Evolutionary conservation across 2,329 filamentous ascomycete species (phyloP), one percentile per base, ranked within the genome.

Genomic region (Colletotrichum agaves): DNA sequence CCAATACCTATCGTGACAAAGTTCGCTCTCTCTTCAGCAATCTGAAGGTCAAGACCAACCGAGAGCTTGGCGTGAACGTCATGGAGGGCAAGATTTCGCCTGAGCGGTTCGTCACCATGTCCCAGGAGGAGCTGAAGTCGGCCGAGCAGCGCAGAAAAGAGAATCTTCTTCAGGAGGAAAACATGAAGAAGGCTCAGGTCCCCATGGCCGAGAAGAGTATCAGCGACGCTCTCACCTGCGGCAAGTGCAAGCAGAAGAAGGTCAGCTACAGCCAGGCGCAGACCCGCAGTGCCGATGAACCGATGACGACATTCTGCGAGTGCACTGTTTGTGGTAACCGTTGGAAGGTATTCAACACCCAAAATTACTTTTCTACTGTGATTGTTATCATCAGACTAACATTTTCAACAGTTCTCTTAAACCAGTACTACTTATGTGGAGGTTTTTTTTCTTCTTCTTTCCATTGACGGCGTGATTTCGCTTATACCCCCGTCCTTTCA

Each of bases 161-260:
- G 73, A 83, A 87, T 73, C 89, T 89, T 78, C 86, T 97, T 57
- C 87, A 94, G 77, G 89, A 92, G 80, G 93, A 98, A 81, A 99
- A 99, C 80, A 94, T 98, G 92, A 94, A 94, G 83, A 93, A 95
- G 80, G 93, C 96, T 1, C 97, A 98, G 90, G 94, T 97, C 11
- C 93, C 95, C 64, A 92, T 94, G 85, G 92, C 90, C 17, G 91
- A 97, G 81, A 96, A 94, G 86, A 94, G 91, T 77, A 93, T 98
- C 81, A 94, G 91, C 77, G 91, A 92, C 77, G 93, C 91, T 64
- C 86, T 98, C 75, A 91, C 93, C 80, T 99, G 96, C 82, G 89
- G 93, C 76, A 94, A 94, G 80, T 99, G 96, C 82, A 92, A 92
- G 74, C 87, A 97, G 86, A 94, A 92, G 84, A 94, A 93, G 85